Evolutionary conservation across 139 green algal species (phyloP), one percentile per base, ranked within the genome.

Genomic region (Tetradesmus obliquus): DNA sequence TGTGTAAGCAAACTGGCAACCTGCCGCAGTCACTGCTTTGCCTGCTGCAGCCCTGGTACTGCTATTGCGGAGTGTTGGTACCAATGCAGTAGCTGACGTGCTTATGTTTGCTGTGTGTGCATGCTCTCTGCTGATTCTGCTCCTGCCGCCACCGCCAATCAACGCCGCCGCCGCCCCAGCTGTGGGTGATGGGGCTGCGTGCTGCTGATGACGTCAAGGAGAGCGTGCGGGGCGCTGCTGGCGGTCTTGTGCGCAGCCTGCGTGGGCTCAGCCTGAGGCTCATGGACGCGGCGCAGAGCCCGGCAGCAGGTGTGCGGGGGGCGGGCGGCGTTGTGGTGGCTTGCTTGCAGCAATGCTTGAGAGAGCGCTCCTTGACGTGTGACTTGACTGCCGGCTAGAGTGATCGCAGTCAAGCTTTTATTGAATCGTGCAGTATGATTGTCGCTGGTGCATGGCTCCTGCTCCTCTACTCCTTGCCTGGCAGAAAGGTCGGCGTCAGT

Each of bases 131-230:
- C 9, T 57, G 3, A 2, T 9, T 57, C 5, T 57, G 2, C 13
- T 6, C 74, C 74, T n/a, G 12, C 81, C 53, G 51, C 10, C n/a
- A 20, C 84, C 0, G 13, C 13, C 32, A 45, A 45, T 45, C 32
- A 45, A 45, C 17, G 13, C 60, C 8, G 13, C 71, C 7, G 45
- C 66, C 24, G 13, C n/a, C 3, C 2, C 72, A 90, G 62, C 82
- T 98, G 24, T 99, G 98, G 98, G 92, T 24, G 53, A 97, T 98
- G 95, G 91, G 91, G 1, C 92, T 99, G n/a, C 93, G 97, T 0
- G 95, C 92, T 15, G 92, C 97, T 79, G 97, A 99, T 83, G 97
- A 98, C 93, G 96, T 98, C 84, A 98, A 99, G 91, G 97, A 99
- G 86, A 97, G 93, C 53, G 96, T 98, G 84, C 20, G 91, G 53